A percentile compares a stretch with the other conserved stretches of the same genome.
Evolutionary conservation across 2,329 filamentous ascomycete species (phyloP).

Genomic region (Botrytis hyacinthi): DNA sequence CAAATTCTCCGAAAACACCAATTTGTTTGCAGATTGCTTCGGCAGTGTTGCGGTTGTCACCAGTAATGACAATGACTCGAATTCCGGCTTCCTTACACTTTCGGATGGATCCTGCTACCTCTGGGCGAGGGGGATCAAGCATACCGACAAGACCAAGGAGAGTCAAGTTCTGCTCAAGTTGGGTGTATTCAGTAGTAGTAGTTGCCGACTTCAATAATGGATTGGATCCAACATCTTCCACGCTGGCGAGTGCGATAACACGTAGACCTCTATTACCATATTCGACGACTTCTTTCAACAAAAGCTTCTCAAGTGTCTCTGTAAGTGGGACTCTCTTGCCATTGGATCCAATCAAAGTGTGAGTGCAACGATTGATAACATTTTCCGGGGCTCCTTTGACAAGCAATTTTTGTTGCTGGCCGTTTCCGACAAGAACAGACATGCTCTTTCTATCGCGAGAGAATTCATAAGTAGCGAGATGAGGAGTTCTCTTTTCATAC

Average conservation of each 20-base stretch:
- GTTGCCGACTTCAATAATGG: conserved; percentile 72
- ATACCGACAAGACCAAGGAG: conserved; percentile 91
- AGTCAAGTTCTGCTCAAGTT: conserved; percentile 92
- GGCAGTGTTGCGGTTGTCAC: conserved; percentile 95
- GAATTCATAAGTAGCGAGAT: conserved; percentile 90
- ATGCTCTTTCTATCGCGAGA: conserved; percentile 98
- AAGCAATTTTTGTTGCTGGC: conserved; percentile 72
- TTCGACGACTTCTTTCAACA: conserved; percentile 77
- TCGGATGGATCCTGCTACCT: conserved; percentile 80
- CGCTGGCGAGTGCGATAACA: conserved; percentile 86
- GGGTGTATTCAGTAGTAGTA: conserved; percentile 76
- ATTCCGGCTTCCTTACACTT: conserved; percentile 94
- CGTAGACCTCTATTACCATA: conserved; percentile 92
- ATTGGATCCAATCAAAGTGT: conserved; percentile 72
- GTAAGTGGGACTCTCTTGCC: conserved; percentile 75
- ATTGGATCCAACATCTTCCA: conserved; percentile 71
- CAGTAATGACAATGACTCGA: conserved; percentile 95
- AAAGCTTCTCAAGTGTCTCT: conserved; percentile 64
- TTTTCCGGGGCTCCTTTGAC: conserved; percentile 97
- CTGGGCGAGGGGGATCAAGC: conserved; percentile 92
- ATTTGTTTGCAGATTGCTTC: conserved; percentile 98
- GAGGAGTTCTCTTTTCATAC: conserved; percentile 74
- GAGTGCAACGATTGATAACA: conserved; percentile 86
- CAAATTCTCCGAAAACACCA: conserved; percentile 79
- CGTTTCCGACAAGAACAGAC: conserved; percentile 83